Conservation (phyloP, 805 yeast species). For the Metschnikowia cerradonensis region DNA sequence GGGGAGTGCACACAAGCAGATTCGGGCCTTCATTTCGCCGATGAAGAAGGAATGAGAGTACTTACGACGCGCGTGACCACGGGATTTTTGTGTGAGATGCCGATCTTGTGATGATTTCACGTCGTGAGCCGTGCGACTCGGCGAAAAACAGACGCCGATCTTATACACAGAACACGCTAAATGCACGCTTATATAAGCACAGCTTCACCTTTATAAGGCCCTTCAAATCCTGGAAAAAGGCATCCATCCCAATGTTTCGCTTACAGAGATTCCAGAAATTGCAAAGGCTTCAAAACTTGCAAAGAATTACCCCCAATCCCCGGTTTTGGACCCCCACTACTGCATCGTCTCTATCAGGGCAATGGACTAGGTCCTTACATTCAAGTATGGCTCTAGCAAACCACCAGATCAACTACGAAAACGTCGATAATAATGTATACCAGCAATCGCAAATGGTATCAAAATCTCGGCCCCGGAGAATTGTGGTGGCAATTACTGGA, state of each 20-base stretch:
- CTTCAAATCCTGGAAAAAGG: no score
- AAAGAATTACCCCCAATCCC: neutral
- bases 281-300: neutral
- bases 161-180: neutral
- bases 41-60: no score
- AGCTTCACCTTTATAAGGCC: neutral
- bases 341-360: no score
- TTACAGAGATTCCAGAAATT: neutral
- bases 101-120: neutral
- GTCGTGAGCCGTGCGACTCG: neutral
- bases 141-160: neutral
- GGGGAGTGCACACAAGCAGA: no score
- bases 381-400: neutral
- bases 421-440: neutral
- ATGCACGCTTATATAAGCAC: neutral
- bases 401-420: neutral
- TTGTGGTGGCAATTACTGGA: conserved; percentile 26
- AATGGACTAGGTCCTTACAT: neutral
- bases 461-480: conserved; percentile 14
- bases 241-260: neutral
- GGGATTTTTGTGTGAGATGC: neutral
- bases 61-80: no score
- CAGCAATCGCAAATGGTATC: neutral
- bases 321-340: no score
- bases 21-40: no score